Conservation (phyloP, 768 basidiomycete species). For the Coprinopsis cinerea region DNA sequence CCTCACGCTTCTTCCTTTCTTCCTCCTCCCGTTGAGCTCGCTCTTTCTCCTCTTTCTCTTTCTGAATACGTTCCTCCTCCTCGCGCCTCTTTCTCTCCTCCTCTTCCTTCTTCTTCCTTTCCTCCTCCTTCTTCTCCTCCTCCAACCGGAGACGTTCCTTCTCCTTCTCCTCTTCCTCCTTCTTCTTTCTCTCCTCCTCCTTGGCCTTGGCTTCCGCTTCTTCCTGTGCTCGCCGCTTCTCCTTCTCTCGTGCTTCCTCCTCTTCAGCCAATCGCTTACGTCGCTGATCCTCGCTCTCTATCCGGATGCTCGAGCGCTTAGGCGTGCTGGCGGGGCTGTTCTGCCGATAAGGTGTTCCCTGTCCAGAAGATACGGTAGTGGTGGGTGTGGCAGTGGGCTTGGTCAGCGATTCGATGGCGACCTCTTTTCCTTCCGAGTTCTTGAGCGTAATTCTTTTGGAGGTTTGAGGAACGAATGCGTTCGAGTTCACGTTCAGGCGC, state of each 20-base stretch:
- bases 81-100: conserved; percentile 38
- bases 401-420: conserved; percentile 51
- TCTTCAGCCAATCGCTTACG: conserved; percentile 39
- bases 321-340: conserved; percentile 36
- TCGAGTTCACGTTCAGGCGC: conserved; percentile 58
- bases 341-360: conserved; percentile 27
- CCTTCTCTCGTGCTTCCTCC: conserved; percentile 39
- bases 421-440: conserved; percentile 57
- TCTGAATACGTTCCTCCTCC: conserved; percentile 28
- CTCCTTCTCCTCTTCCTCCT: conserved; percentile 26
- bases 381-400: conserved; percentile 38
- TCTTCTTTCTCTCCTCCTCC: conserved; percentile 23
- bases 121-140: conserved; percentile 30
- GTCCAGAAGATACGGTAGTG: conserved; percentile 27
- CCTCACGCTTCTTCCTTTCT: conserved; percentile 18
- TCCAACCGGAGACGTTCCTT: conserved; percentile 22
- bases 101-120: conserved; percentile 41
- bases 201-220: conserved; percentile 38
- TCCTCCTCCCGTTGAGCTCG: conserved; percentile 28
- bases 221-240: conserved; percentile 32
- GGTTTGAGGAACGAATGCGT: conserved; percentile 55
- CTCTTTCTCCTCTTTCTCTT: conserved; percentile 36
- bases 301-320: conserved; percentile 42
- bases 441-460: conserved; percentile 49
- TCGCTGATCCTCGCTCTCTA: conserved; percentile 55